Percentiles rank a stretch among this genome's conserved stretches.
Evolutionary conservation across 768 basidiomycete species (phyloP).

Genomic region (Mycena alexandri): DNA sequence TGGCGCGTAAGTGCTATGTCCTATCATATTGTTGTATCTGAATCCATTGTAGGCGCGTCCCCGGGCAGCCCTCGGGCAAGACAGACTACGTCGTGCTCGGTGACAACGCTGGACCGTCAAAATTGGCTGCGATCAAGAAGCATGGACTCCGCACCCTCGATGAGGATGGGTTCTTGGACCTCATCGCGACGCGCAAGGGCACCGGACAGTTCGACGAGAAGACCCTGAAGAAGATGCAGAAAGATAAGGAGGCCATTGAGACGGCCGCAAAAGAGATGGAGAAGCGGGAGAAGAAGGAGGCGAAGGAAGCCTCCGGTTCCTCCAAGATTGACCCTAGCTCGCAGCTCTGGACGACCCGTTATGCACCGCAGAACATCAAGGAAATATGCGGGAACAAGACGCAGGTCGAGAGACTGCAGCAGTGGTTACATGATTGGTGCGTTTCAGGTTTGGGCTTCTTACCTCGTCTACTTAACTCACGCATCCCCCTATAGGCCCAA

Average conservation of each 20-base stretch:
- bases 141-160: conserved; percentile 79
- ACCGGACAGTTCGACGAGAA: conserved; percentile 77
- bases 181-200: conserved; percentile 82
- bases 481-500: conserved; percentile 66
- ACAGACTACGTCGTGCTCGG: conserved; percentile 94
- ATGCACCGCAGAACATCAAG: conserved; percentile 88
- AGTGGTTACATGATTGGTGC: conserved; percentile 92
- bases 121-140: conserved; percentile 89
- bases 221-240: conserved; percentile 82
- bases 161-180: conserved; percentile 89
- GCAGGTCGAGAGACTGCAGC: conserved; percentile 87
- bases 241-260: conserved; percentile 83
- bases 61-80: conserved; percentile 87
- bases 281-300: conserved; percentile 71
- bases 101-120: conserved; percentile 87
- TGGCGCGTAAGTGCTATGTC: conserved; percentile 77
- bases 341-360: conserved; percentile 96
- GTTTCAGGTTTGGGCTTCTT: conserved; percentile 39
- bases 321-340: conserved; percentile 60
- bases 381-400: conserved; percentile 98
- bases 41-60: conserved; percentile 76
- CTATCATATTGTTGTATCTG: background rate
- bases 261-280: conserved; percentile 84
- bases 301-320: conserved; percentile 41
- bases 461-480: background rate